phyloP scores from a whole-genome alignment of 1,139 yeast genomes.

The Nakaseomyces delphensis region DNA sequence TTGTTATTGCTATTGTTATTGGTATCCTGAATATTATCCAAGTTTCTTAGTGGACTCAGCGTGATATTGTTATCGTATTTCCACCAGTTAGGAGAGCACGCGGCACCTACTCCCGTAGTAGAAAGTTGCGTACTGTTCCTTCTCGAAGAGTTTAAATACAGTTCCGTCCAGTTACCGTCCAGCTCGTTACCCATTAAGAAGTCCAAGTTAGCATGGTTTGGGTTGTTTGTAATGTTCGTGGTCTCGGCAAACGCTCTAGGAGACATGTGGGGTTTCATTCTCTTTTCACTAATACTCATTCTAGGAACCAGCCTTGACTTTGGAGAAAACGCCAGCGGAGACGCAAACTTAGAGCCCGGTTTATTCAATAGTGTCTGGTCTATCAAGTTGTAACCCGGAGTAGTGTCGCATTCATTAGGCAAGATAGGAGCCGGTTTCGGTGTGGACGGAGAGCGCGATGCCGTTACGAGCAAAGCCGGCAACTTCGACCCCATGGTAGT shows the following conservation, averaged over 20 bases:
- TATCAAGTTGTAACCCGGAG: slow-evolving; percentile 3
- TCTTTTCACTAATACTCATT: slow-evolving; percentile 4
- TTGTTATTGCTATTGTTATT: neutral
- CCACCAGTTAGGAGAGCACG: slow-evolving; percentile 3
- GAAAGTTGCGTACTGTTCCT: neutral
- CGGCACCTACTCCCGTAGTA: neutral
- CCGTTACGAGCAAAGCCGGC: slow-evolving; percentile 3
- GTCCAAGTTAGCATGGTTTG: slow-evolving; percentile 1
- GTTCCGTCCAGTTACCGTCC: slow-evolving; percentile 4
- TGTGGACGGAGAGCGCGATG: neutral
- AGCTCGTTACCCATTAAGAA: slow-evolving; percentile 5
- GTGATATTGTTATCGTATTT: slow-evolving; percentile 4
- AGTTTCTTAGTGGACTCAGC: slow-evolving; percentile 3
- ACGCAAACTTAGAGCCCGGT: slow-evolving; percentile 4
- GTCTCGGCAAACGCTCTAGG: slow-evolving; percentile 4
- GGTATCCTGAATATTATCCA: slow-evolving; percentile 1
- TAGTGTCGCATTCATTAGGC: slow-evolving; percentile 3
- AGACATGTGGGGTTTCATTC: neutral
- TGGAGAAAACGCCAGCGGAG: slow-evolving; percentile 2
- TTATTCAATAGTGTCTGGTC: slow-evolving; percentile 2
- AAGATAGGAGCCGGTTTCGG: slow-evolving; percentile 4
- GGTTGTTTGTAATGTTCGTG: neutral
- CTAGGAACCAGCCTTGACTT: neutral
- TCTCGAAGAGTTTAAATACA: slow-evolving; percentile 1
- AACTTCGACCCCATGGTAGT: neutral